Percentiles rank a stretch among this genome's conserved stretches.
Conservation (phyloP, 768 basidiomycete genomes). For the Coprinellus micaceus region DNA sequence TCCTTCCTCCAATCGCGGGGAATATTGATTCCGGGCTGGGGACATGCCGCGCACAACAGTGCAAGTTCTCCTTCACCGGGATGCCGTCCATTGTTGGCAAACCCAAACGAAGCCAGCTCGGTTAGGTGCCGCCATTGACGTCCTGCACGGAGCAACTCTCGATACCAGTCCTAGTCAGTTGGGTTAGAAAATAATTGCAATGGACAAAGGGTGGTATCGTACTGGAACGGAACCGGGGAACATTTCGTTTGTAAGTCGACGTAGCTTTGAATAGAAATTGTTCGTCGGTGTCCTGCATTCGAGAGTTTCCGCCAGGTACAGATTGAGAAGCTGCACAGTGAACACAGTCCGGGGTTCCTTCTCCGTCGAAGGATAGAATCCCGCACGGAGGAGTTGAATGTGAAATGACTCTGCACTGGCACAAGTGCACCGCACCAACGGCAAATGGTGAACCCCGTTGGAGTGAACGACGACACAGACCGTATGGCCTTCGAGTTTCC, state of each 20-base stretch:
- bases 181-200: no score
- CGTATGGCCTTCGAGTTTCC: not conserved
- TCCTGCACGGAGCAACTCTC: constrained; percentile 12
- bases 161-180: constrained; percentile 14
- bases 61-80: constrained; percentile 9
- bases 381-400: constrained; percentile 7
- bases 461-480: constrained; percentile 10
- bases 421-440: constrained; percentile 5
- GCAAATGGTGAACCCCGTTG: constrained; percentile 16
- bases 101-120: constrained; percentile 13
- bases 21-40: constrained; percentile 14
- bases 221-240: constrained; percentile 10
- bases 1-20: constrained; percentile 13
- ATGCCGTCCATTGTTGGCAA: not conserved
- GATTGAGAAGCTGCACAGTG: constrained; percentile 12
- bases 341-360: constrained; percentile 13
- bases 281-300: constrained; percentile 19
- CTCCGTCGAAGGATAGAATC: constrained; percentile 16
- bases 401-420: not conserved
- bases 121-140: constrained; percentile 16
- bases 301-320: constrained; percentile 11
- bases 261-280: constrained; percentile 16
- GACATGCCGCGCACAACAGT: constrained; percentile 18
- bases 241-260: constrained; percentile 13
- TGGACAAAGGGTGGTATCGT: no score